Evolutionary conservation across 2,329 filamentous ascomycete genomes (phyloP), one percentile per base, ranked within the genome.

Genomic region (Gliomastix tumulicola): DNA sequence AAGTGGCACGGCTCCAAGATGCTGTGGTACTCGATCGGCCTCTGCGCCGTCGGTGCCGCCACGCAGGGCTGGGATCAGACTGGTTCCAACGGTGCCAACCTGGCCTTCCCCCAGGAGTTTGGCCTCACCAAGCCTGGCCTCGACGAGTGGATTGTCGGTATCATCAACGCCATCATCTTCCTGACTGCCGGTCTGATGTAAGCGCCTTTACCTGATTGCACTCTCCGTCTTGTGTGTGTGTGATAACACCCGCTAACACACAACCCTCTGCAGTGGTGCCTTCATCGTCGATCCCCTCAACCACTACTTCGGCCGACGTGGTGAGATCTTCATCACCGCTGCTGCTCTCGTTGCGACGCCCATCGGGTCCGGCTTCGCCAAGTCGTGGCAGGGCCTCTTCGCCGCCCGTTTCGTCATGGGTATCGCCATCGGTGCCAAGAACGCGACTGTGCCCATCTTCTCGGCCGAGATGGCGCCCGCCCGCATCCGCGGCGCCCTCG

Each of bases 401-500:
- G 65, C 78, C 28, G 76, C 76, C 9, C 72, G 82, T 17, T 79
- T 85, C 44, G 60, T 79, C 16, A 69, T 86, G 46, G 83, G 83
- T 1, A 73, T 87, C 21, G 80, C 76, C 1, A 81, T 84, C 45
- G 80, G 80, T 6, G 68, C 75, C 21, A 83, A 84, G 53, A 72
- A 74, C 16, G 70, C 70, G 2, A 76, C 68, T 0, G 75, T 82
- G 0, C 84, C 84, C 0, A 78, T 88, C 28, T 88, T 84, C 49
- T 79, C 81, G 0, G 82, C 84, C 2, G 84, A 88, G 52, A 83
- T 76, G 41, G 72, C 78, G 0, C 82, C 83, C 0, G 75, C 81
- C 2, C 52, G 66, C 2, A 76, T 85, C 35, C 73, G 82, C 45
- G 82, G 83, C 44, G 83, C 80, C 10, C 65, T 90, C 4, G 84